Evolutionary conservation across 169 alveolate genomes (phyloP).

Genomic region (Neospora caninum): DNA sequence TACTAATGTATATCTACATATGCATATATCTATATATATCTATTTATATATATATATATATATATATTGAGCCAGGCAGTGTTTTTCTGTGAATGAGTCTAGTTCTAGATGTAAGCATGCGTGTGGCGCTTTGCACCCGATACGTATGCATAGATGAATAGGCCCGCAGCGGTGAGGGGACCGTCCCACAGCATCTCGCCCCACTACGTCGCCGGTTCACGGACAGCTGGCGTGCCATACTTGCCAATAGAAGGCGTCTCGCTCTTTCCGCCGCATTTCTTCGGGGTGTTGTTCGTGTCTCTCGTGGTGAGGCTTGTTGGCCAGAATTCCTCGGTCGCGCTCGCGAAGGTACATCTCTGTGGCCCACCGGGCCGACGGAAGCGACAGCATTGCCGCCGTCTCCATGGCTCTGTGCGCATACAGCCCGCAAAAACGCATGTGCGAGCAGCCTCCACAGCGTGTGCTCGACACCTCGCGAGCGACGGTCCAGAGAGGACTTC

Average conservation of each 20-base stretch:
- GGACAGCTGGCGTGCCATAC: conserved; percentile 38
- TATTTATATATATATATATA: too few species aligned
- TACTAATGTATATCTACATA: too few species aligned
- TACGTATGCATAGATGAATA: too few species aligned
- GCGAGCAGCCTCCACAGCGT: not conserved
- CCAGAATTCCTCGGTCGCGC: conserved; percentile 78
- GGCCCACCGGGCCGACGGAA: conserved; percentile 74
- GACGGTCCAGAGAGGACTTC: too few species aligned
- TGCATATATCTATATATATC: too few species aligned
- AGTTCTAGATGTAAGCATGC: too few species aligned
- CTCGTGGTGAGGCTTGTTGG: conserved; percentile 74
- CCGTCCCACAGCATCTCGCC: too few species aligned
- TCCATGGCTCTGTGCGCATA: conserved; percentile 73
- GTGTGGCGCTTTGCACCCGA: too few species aligned
- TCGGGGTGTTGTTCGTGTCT: conserved; percentile 70
- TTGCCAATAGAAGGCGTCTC: conserved; percentile 77
- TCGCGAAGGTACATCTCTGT: conserved; percentile 74
- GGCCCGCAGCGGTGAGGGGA: too few species aligned
- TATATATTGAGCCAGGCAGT: not conserved
- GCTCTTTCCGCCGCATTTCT: conserved; percentile 71
- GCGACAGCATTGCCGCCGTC: conserved; percentile 77
- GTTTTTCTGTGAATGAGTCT: too few species aligned
- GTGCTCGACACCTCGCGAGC: not conserved
- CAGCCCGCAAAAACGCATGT: not conserved
- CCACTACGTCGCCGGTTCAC: too few species aligned